These are phyloP conservation scores for Pseudocercospora eumusae DNA, from an alignment of 2,329 filamentous ascomycete species.

Conservation along the genomic window DNA sequence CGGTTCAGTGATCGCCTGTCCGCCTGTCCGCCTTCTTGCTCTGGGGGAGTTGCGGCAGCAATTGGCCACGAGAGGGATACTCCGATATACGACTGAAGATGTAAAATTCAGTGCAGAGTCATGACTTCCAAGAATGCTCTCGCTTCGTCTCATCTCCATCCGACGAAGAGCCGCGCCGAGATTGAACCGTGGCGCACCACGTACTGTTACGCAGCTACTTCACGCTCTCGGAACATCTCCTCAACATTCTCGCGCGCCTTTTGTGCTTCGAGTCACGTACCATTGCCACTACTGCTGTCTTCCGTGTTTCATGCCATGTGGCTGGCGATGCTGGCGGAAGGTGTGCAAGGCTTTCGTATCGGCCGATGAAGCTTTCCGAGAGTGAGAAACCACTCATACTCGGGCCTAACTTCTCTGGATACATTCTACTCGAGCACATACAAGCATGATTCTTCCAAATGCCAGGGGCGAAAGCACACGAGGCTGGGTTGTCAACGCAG, in stretches of 20 bases:
- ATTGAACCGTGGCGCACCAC: not conserved
- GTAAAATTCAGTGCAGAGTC: not conserved
- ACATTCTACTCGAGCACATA: too few species aligned
- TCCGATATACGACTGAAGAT: not conserved
- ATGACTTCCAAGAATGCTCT: not conserved
- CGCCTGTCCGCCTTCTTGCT: not conserved
- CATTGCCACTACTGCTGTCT: not conserved
- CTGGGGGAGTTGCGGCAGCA: not conserved
- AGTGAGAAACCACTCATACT: too few species aligned
- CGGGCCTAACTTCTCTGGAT: too few species aligned
- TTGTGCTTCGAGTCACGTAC: not conserved
- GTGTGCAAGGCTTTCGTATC: too few species aligned
- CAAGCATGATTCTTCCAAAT: too few species aligned
- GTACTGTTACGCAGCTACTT: constrained; percentile 2
- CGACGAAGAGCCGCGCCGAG: not conserved
- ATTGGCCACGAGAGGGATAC: not conserved
- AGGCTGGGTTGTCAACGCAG: constrained; percentile 56
- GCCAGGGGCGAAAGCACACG: constrained; percentile 43
- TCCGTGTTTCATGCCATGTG: constrained; percentile 2
- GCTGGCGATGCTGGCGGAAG: not conserved
- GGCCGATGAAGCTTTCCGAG: too few species aligned
- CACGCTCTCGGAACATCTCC: not conserved
- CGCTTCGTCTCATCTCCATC: not conserved
- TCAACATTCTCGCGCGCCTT: not conserved
- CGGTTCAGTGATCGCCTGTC: not conserved